A percentile compares a stretch with the other conserved stretches of the same genome.
phyloP scores from a whole-genome alignment of 2,329 filamentous ascomycete species.

The Fusarium armeniacum region DNA sequence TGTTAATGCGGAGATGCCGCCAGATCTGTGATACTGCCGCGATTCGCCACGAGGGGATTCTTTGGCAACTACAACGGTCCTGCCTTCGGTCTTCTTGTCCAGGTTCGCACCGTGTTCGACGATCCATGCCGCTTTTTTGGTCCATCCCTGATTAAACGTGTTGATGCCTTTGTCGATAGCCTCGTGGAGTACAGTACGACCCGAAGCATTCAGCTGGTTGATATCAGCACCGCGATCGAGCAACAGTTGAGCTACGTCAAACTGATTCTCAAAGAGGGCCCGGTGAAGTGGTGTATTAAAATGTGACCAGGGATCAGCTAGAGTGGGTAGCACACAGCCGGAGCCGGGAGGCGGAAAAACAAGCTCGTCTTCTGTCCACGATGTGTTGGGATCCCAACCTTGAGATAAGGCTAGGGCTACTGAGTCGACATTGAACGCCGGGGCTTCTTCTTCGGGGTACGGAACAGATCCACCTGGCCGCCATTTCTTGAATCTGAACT shows the following conservation, averaged over 20 bases:
- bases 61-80: not conserved
- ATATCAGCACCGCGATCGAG: not conserved
- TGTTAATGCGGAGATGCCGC: not conserved
- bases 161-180: not conserved
- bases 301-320: not conserved
- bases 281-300: conserved; percentile 1
- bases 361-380: conserved; percentile 5
- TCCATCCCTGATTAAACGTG: not conserved
- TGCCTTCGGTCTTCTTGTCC: not conserved
- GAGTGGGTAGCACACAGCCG: not conserved
- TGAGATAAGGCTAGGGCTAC: not conserved
- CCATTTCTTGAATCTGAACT: not conserved
- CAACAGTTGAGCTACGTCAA: not conserved
- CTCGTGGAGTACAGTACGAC: not conserved
- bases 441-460: not conserved
- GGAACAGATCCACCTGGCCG: not conserved
- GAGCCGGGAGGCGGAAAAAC: not conserved
- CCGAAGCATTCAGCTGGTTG: not conserved
- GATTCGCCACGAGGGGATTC: not conserved
- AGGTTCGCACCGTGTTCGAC: not conserved
- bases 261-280: not conserved
- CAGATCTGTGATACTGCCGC: not conserved
- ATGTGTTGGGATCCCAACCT: conserved; percentile 1
- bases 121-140: not conserved
- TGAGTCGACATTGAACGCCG: not conserved